These are phyloP conservation scores for Circinella minor DNA, from an alignment of 371 early-diverging fungal genomes.

Conservation along the genomic window DNA sequence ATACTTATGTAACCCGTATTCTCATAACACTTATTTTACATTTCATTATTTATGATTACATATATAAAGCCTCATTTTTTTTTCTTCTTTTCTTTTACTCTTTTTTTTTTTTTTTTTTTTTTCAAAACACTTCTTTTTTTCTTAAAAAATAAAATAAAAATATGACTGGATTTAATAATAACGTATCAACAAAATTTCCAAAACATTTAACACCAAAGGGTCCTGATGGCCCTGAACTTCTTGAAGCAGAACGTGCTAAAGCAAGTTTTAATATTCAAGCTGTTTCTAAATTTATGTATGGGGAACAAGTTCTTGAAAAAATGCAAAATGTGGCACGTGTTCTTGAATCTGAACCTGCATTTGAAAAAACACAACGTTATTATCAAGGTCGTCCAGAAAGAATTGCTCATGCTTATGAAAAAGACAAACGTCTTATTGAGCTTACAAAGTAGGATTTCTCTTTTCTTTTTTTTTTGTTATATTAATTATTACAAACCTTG, in stretches of 20 bases:
- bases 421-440: constrained; percentile 58
- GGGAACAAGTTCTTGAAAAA: constrained; percentile 51
- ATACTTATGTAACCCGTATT: constrained; percentile 3
- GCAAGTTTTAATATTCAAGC: constrained; percentile 54
- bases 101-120: constrained; percentile 5
- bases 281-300: constrained; percentile 56
- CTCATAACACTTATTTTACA: constrained; percentile 1
- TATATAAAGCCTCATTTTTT: neutral
- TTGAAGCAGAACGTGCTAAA: constrained; percentile 60
- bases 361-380: constrained; percentile 61
- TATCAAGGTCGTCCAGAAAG: constrained; percentile 55
- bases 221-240: constrained; percentile 57
- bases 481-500: too few relatives aligned
- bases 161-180: constrained; percentile 24
- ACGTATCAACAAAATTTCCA: constrained; percentile 52
- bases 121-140: neutral
- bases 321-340: constrained; percentile 51
- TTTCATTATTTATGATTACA: neutral
- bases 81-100: constrained; percentile 7
- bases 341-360: constrained; percentile 60
- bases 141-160: neutral
- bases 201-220: constrained; percentile 49
- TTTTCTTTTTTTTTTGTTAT: neutral
- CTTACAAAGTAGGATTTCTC: constrained; percentile 39
- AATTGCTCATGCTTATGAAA: constrained; percentile 46